Percentiles rank a stretch among this genome's conserved stretches.
These are phyloP conservation scores for Chytriomyces sp. DNA, from an alignment of 192 early-diverging fungal species.

Conservation along the genomic window DNA sequence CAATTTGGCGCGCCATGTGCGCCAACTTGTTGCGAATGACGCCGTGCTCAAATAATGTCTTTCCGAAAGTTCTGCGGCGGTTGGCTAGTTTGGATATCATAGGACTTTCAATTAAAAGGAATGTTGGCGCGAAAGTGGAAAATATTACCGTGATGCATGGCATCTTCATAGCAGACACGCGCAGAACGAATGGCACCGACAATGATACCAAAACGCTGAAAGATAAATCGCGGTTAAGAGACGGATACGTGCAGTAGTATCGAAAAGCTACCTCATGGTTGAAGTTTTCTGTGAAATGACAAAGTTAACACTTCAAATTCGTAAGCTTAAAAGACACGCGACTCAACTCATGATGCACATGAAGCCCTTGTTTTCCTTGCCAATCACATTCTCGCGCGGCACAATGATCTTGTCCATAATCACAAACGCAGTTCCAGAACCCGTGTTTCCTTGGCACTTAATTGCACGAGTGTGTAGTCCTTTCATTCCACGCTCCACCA, in stretches of 20 bases:
- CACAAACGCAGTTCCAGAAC: slow-evolving; percentile 72
- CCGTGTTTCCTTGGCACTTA: slow-evolving; percentile 76
- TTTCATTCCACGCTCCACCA: slow-evolving; percentile 68
- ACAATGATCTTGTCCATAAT: slow-evolving; percentile 79
- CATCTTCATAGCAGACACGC: slow-evolving; percentile 66
- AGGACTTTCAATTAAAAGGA: neutral
- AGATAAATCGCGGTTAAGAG: slow-evolving; percentile 65
- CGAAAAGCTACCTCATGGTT: slow-evolving; percentile 8
- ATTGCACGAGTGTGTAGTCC: slow-evolving; percentile 71
- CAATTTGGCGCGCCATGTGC: slow-evolving; percentile 74
- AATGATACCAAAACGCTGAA: slow-evolving; percentile 60
- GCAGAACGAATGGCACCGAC: slow-evolving; percentile 76
- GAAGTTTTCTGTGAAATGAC: slow-evolving; percentile 37
- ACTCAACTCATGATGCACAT: slow-evolving; percentile 64
- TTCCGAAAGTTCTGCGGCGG: slow-evolving; percentile 34
- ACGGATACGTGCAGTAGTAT: slow-evolving; percentile 59
- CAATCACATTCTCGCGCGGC: slow-evolving; percentile 73
- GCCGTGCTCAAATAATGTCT: slow-evolving; percentile 48
- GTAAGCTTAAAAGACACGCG: slow-evolving; percentile 21
- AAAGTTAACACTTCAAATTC: neutral
- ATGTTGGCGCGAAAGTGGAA: neutral
- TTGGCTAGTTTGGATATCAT: slow-evolving; percentile 10
- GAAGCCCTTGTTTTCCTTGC: slow-evolving; percentile 79
- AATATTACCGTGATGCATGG: slow-evolving; percentile 22
- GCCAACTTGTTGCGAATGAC: slow-evolving; percentile 73